These are phyloP conservation scores for Xerophyta viscosa DNA, from an alignment of 106 monocot genomes.

Conservation along the genomic window DNA sequence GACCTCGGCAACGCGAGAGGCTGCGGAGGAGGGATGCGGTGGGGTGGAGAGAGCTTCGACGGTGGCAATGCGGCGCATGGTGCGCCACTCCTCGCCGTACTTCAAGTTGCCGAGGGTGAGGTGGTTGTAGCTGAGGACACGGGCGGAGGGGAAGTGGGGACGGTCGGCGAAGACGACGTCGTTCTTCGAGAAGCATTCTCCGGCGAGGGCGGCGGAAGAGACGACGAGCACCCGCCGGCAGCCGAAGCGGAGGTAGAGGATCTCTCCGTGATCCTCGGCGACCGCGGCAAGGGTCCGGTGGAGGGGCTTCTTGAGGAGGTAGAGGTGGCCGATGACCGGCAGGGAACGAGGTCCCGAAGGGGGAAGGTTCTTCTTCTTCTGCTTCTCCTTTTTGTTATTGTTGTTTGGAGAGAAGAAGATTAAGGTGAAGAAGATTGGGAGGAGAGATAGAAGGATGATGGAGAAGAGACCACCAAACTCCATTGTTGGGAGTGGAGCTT, in stretches of 20 bases:
- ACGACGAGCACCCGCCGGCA: constrained; percentile 11
- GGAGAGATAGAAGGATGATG: too few species aligned
- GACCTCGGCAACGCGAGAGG: not conserved
- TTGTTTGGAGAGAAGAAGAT: not conserved
- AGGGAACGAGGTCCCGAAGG: constrained; percentile 1
- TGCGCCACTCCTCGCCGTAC: constrained; percentile 14
- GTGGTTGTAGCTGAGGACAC: constrained; percentile 3
- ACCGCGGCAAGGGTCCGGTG: constrained; percentile 6
- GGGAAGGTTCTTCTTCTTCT: not conserved
- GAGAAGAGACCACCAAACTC: too few species aligned
- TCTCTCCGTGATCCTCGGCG: constrained; percentile 1
- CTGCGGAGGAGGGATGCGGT: not conserved
- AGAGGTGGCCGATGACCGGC: constrained; percentile 12
- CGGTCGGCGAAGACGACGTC: constrained; percentile 16
- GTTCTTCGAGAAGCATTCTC: constrained; percentile 10
- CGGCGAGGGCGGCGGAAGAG: constrained; percentile 4
- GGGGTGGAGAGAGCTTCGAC: not conserved
- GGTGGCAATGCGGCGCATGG: constrained; percentile 11
- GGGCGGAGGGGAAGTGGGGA: not conserved
- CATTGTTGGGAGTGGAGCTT: too few species aligned
- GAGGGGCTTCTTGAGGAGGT: constrained; percentile 7
- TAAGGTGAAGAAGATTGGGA: too few species aligned
- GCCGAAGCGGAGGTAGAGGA: constrained; percentile 13
- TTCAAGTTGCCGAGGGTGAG: not conserved
- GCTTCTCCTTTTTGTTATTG: too few species aligned